phyloP scores from a whole-genome alignment of 768 basidiomycete genomes.

The Cystobasidium onofrii region DNA sequence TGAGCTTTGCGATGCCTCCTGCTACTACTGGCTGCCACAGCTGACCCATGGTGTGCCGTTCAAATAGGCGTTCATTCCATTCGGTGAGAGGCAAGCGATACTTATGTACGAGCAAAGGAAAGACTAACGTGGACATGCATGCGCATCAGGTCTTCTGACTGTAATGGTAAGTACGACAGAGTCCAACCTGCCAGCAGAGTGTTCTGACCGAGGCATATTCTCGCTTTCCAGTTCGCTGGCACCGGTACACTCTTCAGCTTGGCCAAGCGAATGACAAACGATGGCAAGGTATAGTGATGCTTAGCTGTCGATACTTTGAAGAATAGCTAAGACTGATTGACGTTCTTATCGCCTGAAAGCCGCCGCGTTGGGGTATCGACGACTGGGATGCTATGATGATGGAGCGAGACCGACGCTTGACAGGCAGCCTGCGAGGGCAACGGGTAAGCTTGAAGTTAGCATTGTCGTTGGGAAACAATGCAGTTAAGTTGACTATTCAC shows the following conservation, averaged over 20 bases:
- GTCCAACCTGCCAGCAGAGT: not conserved
- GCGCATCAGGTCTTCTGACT: slow-evolving; percentile 33
- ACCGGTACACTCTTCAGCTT: slow-evolving; percentile 78
- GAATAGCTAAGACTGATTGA: no score
- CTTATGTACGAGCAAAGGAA: not conserved
- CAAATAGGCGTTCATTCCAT: slow-evolving; percentile 94
- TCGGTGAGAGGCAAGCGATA: slow-evolving; percentile 53
- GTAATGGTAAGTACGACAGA: slow-evolving; percentile 30
- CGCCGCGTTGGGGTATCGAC: slow-evolving; percentile 74
- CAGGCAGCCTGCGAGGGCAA: slow-evolving; percentile 78
- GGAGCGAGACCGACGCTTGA: slow-evolving; percentile 76
- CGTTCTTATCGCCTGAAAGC: slow-evolving; percentile 54
- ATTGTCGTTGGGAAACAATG: no score
- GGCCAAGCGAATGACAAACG: slow-evolving; percentile 71
- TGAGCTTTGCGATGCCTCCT: not conserved
- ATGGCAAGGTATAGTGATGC: slow-evolving; percentile 83
- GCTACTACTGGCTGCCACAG: not conserved
- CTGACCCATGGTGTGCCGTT: slow-evolving; percentile 55
- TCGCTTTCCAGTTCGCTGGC: slow-evolving; percentile 60
- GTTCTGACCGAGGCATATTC: slow-evolving; percentile 77
- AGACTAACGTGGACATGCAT: not conserved
- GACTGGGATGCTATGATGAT: slow-evolving; percentile 95
- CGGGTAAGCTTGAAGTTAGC: slow-evolving; percentile 53
- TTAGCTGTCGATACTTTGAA: no score
- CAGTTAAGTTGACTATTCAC: no score